Conservation (phyloP, 257 asterid genomes). For the Ligustrum vulgare region DNA sequence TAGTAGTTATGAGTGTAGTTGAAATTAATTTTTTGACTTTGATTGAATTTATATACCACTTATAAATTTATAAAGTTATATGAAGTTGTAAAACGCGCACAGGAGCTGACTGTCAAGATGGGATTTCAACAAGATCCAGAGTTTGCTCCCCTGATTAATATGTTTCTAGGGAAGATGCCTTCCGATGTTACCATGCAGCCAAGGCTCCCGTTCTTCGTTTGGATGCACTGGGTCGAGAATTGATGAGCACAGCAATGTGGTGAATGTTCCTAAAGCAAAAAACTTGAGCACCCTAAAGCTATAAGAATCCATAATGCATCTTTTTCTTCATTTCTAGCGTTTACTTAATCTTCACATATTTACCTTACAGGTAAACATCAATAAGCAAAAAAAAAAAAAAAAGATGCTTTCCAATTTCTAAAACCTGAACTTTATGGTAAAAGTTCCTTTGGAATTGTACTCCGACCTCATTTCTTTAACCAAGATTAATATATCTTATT, state of each 20-base stretch:
- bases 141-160: conserved; percentile 75
- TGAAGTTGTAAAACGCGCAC: conserved; percentile 87
- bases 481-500: too few species aligned
- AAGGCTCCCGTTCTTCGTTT: conserved; percentile 90
- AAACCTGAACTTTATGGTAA: too few species aligned
- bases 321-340: not conserved
- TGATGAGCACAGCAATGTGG: conserved; percentile 90
- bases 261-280: conserved; percentile 71
- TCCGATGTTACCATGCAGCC: conserved; percentile 75
- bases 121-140: conserved; percentile 93
- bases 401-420: too few species aligned
- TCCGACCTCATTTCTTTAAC: too few species aligned
- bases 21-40: too few species aligned
- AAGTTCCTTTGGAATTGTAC: too few species aligned
- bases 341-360: not conserved
- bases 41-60: too few species aligned
- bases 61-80: too few species aligned
- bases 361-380: conserved; percentile 73
- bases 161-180: conserved; percentile 88
- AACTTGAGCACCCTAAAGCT: conserved; percentile 93
- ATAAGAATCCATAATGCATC: not conserved
- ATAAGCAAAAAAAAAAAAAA: too few species aligned
- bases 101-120: conserved; percentile 89
- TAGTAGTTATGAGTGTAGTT: too few species aligned
- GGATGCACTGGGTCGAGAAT: conserved; percentile 96